Base-by-base conservation (phyloP, 805 yeast species). In the Lipomyces yamadae region DNA sequence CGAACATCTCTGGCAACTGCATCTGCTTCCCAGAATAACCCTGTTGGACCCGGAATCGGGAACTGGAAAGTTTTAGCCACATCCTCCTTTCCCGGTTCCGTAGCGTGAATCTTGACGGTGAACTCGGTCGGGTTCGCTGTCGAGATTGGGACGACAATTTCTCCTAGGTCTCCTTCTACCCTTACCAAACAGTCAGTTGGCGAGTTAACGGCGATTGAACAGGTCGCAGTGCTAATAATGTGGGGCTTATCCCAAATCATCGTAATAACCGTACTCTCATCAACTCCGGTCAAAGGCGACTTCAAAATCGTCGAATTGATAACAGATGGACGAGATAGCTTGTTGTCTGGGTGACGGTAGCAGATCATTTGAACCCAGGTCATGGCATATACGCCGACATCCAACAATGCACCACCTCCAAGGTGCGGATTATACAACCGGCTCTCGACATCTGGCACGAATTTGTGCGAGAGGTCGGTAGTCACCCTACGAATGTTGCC, bases 321-420 rank as follows among this genome's bases (percentile, higher is more conserved):
- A 11, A 61, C 53, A 15, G 62, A 5, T 11, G 69, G 67, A 18
- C 61, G 63, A 33, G 60, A 24, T 30, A 55, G 48, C 37, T 32
- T 45, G 55, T 66, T 66, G 32, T 58, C 64, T 15, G 69, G 69
- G 42, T 66, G 62, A 13, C 60, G 35, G 39, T 63, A 63, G 39
- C 65, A 68, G 13, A 64, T 52, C 60, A 72, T 13, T 56, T 67
- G 69, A 13, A 62, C 58, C 76, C 76, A 85, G 3, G 85, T 84
- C 60, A 84, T 69, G 3, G 84, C 76, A 67, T 86, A 86, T 58
- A 85, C 80, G 2, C 88, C 88, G 62, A 85, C 77, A 73, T 86
- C 89, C 68, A 85, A 78, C 50, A 85, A 74, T 0, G 86, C 83
- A 34, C 89, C 88, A 15, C 85, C 89, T 2, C 85, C 88, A 59